These are phyloP conservation scores for Osmozyma mogii DNA, from an alignment of 805 yeast genomes.

Conservation along the genomic window DNA sequence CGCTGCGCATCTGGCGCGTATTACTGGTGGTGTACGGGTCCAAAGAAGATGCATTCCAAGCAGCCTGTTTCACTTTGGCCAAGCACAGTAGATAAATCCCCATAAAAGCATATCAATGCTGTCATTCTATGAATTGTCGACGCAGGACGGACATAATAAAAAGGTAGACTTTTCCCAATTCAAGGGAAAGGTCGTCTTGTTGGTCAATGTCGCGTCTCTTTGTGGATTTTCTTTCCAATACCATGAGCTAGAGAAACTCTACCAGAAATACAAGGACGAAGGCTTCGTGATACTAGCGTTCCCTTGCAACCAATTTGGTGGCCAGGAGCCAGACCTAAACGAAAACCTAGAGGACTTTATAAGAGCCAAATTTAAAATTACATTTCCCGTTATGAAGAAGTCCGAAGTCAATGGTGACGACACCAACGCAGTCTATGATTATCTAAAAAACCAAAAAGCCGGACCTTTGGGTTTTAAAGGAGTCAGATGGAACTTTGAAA, in stretches of 20 bases:
- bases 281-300: slow-evolving; percentile 72
- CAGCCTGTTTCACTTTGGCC: no score
- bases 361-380: slow-evolving; percentile 20
- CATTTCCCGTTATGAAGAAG: slow-evolving; percentile 32
- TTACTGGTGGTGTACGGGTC: no score
- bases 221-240: slow-evolving; percentile 30
- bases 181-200: slow-evolving; percentile 15
- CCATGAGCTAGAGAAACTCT: slow-evolving; percentile 58
- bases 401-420: slow-evolving; percentile 29
- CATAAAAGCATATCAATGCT: no score
- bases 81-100: no score
- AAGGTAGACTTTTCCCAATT: slow-evolving; percentile 8
- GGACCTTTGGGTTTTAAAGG: slow-evolving; percentile 32
- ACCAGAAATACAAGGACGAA: slow-evolving; percentile 52
- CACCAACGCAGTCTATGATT: slow-evolving; percentile 21
- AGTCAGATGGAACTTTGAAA: slow-evolving; percentile 75
- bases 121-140: background rate
- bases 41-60: no score
- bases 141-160: background rate
- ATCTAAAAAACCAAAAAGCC: slow-evolving; percentile 18
- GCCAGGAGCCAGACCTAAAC: slow-evolving; percentile 66
- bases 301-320: slow-evolving; percentile 88
- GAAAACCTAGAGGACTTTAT: slow-evolving; percentile 18
- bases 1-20: no score
- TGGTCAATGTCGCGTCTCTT: slow-evolving; percentile 19